Percentiles rank a stretch among this genome's conserved stretches.
Conservation (phyloP, 306 rosid genomes). For the Ormosia semicastrata region DNA sequence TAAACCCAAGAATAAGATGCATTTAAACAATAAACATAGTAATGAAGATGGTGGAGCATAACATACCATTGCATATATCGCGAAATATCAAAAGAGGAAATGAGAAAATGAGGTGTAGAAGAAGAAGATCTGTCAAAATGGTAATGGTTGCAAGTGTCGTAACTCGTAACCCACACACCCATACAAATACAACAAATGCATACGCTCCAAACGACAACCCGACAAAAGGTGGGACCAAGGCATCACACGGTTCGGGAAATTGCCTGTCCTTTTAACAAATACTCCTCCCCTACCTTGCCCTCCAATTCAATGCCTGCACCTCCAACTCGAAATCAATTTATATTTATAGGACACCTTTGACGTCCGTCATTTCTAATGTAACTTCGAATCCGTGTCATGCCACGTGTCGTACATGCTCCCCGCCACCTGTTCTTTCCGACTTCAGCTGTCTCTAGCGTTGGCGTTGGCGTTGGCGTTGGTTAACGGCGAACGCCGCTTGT, state of each 20-base stretch:
- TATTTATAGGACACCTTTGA: neutral
- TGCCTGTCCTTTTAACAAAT: neutral
- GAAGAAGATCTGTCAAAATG: neutral
- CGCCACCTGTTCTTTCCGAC: too few relatives aligned
- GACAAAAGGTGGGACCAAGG: slow-evolving; percentile 40
- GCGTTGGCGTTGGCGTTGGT: too few relatives aligned
- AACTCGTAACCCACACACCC: slow-evolving; percentile 8
- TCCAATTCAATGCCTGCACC: neutral
- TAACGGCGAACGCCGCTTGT: neutral
- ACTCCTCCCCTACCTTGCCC: too few relatives aligned
- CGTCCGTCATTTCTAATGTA: neutral
- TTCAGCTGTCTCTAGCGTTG: too few relatives aligned
- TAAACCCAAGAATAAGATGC: too few relatives aligned
- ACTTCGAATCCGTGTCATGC: neutral
- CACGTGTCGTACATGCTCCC: neutral
- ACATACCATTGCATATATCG: neutral
- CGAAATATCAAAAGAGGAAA: neutral
- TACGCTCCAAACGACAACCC: slow-evolving; percentile 47
- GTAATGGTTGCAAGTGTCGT: neutral
- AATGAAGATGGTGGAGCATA: too few relatives aligned
- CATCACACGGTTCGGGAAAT: slow-evolving; percentile 12
- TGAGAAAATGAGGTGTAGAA: neutral
- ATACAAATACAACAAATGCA: neutral
- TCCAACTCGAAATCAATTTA: too few relatives aligned
- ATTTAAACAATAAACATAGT: too few relatives aligned